These are phyloP conservation scores for Mikania micrantha DNA, from an alignment of 129 eudicot species.

Conservation along the genomic window DNA sequence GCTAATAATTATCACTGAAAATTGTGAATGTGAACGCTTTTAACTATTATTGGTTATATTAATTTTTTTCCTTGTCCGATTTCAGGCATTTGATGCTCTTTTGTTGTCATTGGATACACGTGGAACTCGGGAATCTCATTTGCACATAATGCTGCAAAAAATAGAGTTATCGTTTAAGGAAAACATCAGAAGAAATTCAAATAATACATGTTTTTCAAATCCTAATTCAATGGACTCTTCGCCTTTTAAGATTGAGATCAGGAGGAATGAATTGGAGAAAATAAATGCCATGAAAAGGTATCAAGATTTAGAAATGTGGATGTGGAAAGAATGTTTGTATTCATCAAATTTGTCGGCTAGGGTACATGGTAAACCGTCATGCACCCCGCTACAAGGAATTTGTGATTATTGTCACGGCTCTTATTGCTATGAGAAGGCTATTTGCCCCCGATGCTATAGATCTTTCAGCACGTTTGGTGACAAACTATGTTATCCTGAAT, in stretches of 20 bases:
- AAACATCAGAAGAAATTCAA: constrained; percentile 30
- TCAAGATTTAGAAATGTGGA: constrained; percentile 58
- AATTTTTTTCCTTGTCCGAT: constrained; percentile 21
- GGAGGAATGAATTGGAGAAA: constrained; percentile 52
- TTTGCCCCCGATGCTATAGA: constrained; percentile 58
- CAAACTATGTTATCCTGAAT: constrained; percentile 32
- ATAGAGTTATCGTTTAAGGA: constrained; percentile 63
- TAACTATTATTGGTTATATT: neutral
- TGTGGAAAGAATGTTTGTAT: constrained; percentile 72
- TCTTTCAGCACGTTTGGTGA: constrained; percentile 22
- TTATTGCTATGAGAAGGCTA: constrained; percentile 37
- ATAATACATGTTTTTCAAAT: constrained; percentile 8
- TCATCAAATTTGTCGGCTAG: constrained; percentile 46
- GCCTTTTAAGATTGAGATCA: constrained; percentile 56
- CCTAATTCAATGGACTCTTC: constrained; percentile 42
- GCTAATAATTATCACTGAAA: neutral
- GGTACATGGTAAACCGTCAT: constrained; percentile 52
- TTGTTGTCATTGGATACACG: constrained; percentile 74
- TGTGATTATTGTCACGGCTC: constrained; percentile 54
- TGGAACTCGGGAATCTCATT: constrained; percentile 84
- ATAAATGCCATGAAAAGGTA: constrained; percentile 44
- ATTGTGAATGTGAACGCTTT: neutral
- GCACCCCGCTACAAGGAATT: constrained; percentile 45
- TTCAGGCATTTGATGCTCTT: constrained; percentile 84
- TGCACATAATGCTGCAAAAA: constrained; percentile 70